Evolutionary conservation across 2,329 filamentous ascomycete genomes (phyloP), one percentile per base, ranked within the genome.

Genomic region (Neofusicoccum sp.): DNA sequence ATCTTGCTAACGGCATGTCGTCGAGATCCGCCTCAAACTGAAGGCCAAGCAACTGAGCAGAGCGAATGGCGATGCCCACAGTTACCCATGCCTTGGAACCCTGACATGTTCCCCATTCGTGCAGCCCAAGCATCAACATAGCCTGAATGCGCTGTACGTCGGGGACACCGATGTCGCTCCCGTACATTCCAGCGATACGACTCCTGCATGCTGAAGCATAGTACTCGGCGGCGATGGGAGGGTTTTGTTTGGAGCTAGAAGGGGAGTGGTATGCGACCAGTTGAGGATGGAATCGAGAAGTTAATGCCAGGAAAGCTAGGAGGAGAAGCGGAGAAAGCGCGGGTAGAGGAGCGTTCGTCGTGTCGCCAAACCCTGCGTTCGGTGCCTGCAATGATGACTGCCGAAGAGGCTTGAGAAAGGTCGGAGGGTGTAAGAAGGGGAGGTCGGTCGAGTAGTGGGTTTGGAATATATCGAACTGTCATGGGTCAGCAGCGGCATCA

Each of bases 401-500:
- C 3, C 71, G 68, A 7, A 82, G 75, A 62, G 80, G 80, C 49
- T 78, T 75, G 58, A 83, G 73, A 65, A 90, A 84, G 0, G 84
- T 88, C 2, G 85, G 82, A 4, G 87, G 77, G 69, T 91, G 88
- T 6, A 91, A 71, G 67, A 91, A 91, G 0, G 88, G 85, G 40
- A 91, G 79, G 69, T 91, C 88, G 1, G 88, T 86, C 0, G 86
- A 86, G 70, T 88, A 91, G 69, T 91, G 87, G 43, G 86, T 78
- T 66, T 87, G 85, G 71, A 88, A 91, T 30, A 90, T 84, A 65
- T 85, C 84, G 66, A 89, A 88, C 70, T 60, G 20, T 12, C 8
- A 12, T 4, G 6, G 28, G 20, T 60, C 30, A 54, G 79, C 47
- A 16, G 54, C 6, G 48, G 41, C 40, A 9, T 28, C 41, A 66